Base-by-base conservation (phyloP, 768 basidiomycete genomes). In the Lactarius sanguifluus region DNA sequence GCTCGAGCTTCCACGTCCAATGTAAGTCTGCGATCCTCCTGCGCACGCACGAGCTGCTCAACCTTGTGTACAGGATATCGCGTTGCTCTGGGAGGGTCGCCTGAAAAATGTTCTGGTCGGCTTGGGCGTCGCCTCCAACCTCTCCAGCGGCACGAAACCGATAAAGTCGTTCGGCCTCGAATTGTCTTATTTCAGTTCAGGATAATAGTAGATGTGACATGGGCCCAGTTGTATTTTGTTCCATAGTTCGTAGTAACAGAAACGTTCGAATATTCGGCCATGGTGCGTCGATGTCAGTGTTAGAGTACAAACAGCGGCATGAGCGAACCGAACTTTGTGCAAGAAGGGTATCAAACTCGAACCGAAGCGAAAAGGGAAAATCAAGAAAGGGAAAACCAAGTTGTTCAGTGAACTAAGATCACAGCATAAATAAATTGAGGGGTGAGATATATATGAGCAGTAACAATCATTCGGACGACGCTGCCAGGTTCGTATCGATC, bases 51-150 rank as follows among this genome's bases (percentile, higher is more conserved):
- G 23, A 45, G 50, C 9, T 61, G 36, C 25, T 50, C 62, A 43
- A 59, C 65, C 34, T 68, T 57, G n/a, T 62, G 15, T 43, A 32
- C 65, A 95, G 95, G 90, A 94, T 68, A 82, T 98, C 23, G 90
- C 96, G 5, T 74, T 98, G 47, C 85, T 97, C 75, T 98, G 96
- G 92, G 94, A 97, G 78, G 94, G 96, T 16, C 87, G 96, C 25
- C 76, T 98, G 72, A 85, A 89, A 61, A 94, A 94, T 71, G 88
- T 95, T 81, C 80, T 98, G 9, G 86, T 98, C 69, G 91, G 94
- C 69, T 75, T 96, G 34, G 96, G 96, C 6, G 87, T 97, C 18
- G 84, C 94, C n/a, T 93, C 94, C 3, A 93, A 98, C 75, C 82
- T 98, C 16, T 86, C 91, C 2, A 91, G 86, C 72, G 82, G 92